phyloP scores from a whole-genome alignment of 768 basidiomycete species.

The Pleurotus sapidus region DNA sequence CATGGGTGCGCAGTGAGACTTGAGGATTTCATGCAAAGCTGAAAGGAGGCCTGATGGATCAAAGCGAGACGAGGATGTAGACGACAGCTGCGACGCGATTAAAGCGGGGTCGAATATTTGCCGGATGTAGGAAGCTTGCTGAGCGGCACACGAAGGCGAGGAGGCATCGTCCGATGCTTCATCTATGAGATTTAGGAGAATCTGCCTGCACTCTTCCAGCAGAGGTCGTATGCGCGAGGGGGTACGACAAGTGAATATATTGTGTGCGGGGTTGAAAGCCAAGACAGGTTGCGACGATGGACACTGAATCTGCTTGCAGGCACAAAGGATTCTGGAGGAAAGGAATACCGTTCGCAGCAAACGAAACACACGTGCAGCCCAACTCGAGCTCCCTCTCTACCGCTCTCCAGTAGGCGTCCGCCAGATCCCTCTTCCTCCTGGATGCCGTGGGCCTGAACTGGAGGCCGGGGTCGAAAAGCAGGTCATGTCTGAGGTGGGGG shows the following conservation, averaged over 20 bases:
- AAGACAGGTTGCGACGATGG: conserved; percentile 36
- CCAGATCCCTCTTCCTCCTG: conserved; percentile 65
- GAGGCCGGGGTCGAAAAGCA: conserved; percentile 82
- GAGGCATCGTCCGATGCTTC: conserved; percentile 43
- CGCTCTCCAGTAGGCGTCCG: conserved; percentile 85
- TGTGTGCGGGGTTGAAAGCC: conserved; percentile 38
- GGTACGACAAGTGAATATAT: conserved; percentile 58
- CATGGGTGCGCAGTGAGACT: conserved; percentile 93
- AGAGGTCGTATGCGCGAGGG: conserved; percentile 71
- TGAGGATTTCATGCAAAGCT: conserved; percentile 77
- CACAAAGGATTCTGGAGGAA: conserved; percentile 30
- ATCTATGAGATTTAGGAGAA: conserved; percentile 74
- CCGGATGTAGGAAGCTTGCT: conserved; percentile 64
- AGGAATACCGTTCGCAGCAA: conserved; percentile 35
- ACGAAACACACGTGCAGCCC: conserved; percentile 84
- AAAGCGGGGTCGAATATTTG: conserved; percentile 79
- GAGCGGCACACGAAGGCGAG: conserved; percentile 57
- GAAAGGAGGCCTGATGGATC: conserved; percentile 77
- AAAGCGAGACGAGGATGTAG: conserved; percentile 50
- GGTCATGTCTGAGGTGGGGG: conserved; percentile 89
- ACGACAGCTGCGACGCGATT: conserved; percentile 79
- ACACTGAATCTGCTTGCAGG: conserved; percentile 43
- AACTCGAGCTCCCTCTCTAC: conserved; percentile 72
- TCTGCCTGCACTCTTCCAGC: conserved; percentile 74
- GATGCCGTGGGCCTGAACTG: conserved; percentile 80